phyloP scores from a whole-genome alignment of 192 early-diverging fungal genomes.

The Cetraspora pellucida region DNA sequence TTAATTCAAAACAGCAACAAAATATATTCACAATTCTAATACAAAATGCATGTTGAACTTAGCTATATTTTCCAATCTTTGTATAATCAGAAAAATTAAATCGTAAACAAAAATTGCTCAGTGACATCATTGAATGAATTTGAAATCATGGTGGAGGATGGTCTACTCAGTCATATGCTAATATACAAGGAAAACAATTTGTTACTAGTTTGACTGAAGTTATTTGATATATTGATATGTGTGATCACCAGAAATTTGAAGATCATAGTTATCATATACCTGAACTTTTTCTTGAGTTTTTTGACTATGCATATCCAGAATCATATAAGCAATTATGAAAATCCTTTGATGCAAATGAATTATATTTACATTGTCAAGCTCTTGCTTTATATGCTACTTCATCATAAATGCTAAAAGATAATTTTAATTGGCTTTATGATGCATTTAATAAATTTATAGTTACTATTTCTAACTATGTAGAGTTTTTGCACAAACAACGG shows the following conservation, averaged over 20 bases:
- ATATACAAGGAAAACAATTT: not conserved
- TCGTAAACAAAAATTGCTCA: not conserved
- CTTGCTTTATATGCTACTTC: slow-evolving; percentile 1
- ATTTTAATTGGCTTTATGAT: slow-evolving; percentile 1
- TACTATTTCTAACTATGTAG: not conserved
- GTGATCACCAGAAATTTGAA: slow-evolving; percentile 1
- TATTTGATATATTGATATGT: slow-evolving; percentile 9
- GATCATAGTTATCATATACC: not conserved
- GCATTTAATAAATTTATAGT: not conserved
- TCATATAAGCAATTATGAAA: not conserved
- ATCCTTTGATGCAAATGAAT: slow-evolving; percentile 3
- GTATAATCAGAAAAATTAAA: not conserved
- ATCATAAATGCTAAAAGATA: not conserved
- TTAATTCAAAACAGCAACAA: not conserved
- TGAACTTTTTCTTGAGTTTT: slow-evolving; percentile 7
- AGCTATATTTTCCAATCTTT: slow-evolving; percentile 1
- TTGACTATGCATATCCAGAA: slow-evolving; percentile 2
- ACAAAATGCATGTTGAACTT: not conserved
- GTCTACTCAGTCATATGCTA: slow-evolving; percentile 1
- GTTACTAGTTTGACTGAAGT: not conserved
- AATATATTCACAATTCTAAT: not conserved
- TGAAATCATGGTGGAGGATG: not conserved
- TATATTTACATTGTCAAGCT: not conserved
- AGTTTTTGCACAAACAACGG: not conserved
- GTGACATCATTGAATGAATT: not conserved